These are phyloP conservation scores for Marsdenia floribunda DNA, from an alignment of 257 asterid genomes.

Conservation along the genomic window DNA sequence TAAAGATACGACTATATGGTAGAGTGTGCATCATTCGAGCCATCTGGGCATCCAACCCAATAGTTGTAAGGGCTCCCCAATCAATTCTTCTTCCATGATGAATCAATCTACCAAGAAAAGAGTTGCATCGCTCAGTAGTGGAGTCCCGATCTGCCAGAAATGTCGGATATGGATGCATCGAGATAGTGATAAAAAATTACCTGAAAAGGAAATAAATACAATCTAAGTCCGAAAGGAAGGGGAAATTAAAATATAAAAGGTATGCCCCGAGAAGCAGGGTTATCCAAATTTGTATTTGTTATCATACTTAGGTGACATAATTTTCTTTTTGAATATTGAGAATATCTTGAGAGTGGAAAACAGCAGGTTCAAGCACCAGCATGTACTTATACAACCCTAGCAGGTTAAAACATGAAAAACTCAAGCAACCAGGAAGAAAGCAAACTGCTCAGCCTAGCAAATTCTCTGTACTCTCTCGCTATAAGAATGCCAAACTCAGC, in stretches of 20 bases:
- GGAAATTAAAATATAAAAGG: not conserved
- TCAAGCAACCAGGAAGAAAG: not conserved
- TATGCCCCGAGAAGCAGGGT: not conserved
- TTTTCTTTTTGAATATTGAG: not conserved
- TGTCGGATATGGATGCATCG: too few relatives aligned
- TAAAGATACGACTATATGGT: too few relatives aligned
- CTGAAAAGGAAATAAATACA: slow-evolving; percentile 28
- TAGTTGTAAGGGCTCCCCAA: too few relatives aligned
- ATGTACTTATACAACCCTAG: not conserved
- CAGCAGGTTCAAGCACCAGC: not conserved
- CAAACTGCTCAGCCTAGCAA: not conserved
- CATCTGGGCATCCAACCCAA: too few relatives aligned
- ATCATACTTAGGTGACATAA: not conserved
- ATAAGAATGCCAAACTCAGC: not conserved
- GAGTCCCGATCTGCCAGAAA: too few relatives aligned
- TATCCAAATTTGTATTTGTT: not conserved
- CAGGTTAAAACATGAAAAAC: not conserved
- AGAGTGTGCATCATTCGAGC: too few relatives aligned
- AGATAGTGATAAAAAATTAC: too few relatives aligned
- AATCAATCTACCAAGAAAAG: too few relatives aligned
- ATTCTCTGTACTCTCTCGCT: not conserved
- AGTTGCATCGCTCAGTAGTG: too few relatives aligned
- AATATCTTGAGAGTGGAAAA: not conserved
- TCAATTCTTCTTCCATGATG: too few relatives aligned
- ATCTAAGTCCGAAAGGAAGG: not conserved